Evolutionary conservation across 805 yeast genomes (phyloP).

Genomic region (Yarrowia porcina): DNA sequence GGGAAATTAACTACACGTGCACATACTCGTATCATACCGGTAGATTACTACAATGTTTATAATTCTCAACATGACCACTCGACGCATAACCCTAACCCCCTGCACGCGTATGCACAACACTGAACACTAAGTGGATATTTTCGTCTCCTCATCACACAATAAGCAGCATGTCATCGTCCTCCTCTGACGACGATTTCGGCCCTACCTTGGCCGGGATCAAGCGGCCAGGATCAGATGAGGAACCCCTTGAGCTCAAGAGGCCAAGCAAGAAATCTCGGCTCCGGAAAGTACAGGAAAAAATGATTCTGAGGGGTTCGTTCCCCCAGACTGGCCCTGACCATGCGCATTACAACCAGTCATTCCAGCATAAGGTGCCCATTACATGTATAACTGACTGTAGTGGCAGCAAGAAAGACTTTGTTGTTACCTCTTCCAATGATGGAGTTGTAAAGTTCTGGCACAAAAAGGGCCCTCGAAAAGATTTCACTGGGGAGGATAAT

Average conservation of each 20-base stretch:
- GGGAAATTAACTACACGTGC: too few species aligned
- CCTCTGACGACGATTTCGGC: slow-evolving; percentile 26
- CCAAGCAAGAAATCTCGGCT: background rate
- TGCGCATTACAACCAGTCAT: slow-evolving; percentile 20
- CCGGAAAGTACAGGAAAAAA: slow-evolving; percentile 4
- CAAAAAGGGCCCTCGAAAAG: slow-evolving; percentile 21
- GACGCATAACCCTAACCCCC: background rate
- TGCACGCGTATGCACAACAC: slow-evolving; percentile 4
- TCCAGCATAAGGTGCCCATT: slow-evolving; percentile 10
- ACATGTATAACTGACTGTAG: slow-evolving; percentile 4
- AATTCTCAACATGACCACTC: too few species aligned
- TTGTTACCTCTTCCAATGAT: slow-evolving; percentile 38
- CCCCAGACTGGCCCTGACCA: background rate
- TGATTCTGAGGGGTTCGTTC: slow-evolving; percentile 11
- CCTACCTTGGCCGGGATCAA: slow-evolving; percentile 18
- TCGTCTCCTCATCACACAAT: background rate
- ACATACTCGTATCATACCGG: too few species aligned
- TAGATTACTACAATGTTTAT: too few species aligned
- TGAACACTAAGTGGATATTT: background rate
- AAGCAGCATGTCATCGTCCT: background rate
- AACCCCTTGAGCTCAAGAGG: slow-evolving; percentile 13
- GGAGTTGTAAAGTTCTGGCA: slow-evolving; percentile 42
- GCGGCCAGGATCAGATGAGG: slow-evolving; percentile 14
- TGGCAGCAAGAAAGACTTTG: slow-evolving; percentile 29
- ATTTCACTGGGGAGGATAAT: slow-evolving; percentile 13